Conservation (phyloP, 2,329 filamentous ascomycete genomes). For the Cladosporium sp. region DNA sequence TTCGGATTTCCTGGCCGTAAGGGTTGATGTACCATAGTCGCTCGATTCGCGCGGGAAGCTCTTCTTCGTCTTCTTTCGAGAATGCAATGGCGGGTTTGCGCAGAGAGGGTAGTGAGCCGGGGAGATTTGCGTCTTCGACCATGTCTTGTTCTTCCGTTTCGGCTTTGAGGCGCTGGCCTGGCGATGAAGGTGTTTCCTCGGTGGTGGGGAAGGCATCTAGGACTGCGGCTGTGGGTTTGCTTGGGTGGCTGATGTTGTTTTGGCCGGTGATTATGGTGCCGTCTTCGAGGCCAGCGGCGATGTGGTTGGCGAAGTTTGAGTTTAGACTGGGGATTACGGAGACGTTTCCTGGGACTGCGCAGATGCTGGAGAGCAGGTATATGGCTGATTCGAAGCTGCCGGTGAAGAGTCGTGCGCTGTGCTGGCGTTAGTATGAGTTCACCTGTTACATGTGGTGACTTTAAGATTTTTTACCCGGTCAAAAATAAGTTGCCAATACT, state of each 20-base stretch:
- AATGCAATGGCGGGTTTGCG: slow-evolving; percentile 78
- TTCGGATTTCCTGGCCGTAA: slow-evolving; percentile 92
- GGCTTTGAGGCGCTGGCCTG: slow-evolving; percentile 11
- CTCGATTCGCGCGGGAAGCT: slow-evolving; percentile 71
- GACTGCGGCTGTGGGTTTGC: slow-evolving; percentile 52
- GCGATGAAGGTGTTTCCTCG: neutral
- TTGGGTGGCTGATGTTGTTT: slow-evolving; percentile 86
- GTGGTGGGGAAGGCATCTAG: neutral
- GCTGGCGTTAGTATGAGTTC: no score
- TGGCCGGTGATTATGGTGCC: slow-evolving; percentile 80
- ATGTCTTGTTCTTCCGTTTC: slow-evolving; percentile 56
- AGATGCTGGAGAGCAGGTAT: slow-evolving; percentile 81
- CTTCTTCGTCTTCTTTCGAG: slow-evolving; percentile 68
- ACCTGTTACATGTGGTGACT: no score
- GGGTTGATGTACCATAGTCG: slow-evolving; percentile 97
- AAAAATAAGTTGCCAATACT: slow-evolving; percentile 50
- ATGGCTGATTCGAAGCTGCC: slow-evolving; percentile 91
- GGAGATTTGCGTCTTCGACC: slow-evolving; percentile 75
- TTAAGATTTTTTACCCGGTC: slow-evolving; percentile 41
- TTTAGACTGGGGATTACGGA: slow-evolving; percentile 86
- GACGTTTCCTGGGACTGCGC: slow-evolving; percentile 71
- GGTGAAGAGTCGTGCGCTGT: slow-evolving; percentile 78
- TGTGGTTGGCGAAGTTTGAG: slow-evolving; percentile 93
- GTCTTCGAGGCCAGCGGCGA: slow-evolving; percentile 73
- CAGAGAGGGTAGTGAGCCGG: slow-evolving; percentile 73